phyloP scores from a whole-genome alignment of 202 grass and related monocot species.

The Schoenoplectus triqueter region DNA sequence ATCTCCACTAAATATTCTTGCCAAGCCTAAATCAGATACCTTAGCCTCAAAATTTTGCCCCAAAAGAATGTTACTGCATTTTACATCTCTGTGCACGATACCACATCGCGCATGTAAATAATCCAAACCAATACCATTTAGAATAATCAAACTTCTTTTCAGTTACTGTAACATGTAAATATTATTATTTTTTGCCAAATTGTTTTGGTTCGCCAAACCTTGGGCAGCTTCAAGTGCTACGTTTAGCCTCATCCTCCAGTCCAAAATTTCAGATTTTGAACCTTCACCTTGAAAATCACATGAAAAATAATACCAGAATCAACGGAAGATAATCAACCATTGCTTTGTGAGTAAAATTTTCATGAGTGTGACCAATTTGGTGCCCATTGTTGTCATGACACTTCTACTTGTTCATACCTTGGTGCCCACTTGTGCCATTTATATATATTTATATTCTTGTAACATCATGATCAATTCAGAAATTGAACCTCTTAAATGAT shows the following conservation, averaged over 20 bases:
- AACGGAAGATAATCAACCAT: neutral
- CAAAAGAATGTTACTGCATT: conserved; percentile 55
- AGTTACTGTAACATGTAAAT: conserved; percentile 7
- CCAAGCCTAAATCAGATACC: conserved; percentile 56
- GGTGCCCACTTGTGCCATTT: neutral
- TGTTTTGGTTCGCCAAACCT: conserved; percentile 32
- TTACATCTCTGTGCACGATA: conserved; percentile 58
- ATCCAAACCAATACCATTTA: conserved; percentile 37
- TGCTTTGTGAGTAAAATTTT: neutral
- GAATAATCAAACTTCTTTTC: neutral
- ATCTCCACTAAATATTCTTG: conserved; percentile 37
- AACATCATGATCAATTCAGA: neutral
- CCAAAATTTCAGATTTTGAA: neutral
- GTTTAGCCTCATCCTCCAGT: conserved; percentile 42
- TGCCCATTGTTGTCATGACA: neutral
- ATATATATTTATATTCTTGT: neutral
- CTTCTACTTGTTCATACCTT: neutral
- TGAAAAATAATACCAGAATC: neutral
- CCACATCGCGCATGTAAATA: conserved; percentile 52
- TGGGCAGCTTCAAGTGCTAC: conserved; percentile 48
- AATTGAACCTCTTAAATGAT: conserved; percentile 45
- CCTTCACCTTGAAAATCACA: conserved; percentile 29
- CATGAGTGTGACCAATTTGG: too few species aligned
- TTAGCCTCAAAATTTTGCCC: conserved; percentile 46
- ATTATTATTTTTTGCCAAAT: neutral